Evolutionary conservation across 2,329 filamentous ascomycete genomes (phyloP).

Genomic region (Talaromyces atroroseus): DNA sequence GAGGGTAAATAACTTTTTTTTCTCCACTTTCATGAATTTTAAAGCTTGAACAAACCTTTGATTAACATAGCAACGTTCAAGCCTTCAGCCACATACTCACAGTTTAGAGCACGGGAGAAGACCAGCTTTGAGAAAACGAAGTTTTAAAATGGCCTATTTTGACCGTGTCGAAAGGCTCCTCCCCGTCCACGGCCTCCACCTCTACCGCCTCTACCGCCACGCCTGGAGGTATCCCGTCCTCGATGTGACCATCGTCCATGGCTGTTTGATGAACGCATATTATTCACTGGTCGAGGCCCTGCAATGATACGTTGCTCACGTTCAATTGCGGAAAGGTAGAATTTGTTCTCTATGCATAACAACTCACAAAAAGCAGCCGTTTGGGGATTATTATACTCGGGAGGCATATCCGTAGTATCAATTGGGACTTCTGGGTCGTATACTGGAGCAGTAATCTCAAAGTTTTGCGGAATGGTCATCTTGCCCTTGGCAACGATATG

Average conservation of each 20-base stretch:
- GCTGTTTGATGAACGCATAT: not conserved
- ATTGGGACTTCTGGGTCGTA: conserved; percentile 57
- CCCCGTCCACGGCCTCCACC: conserved; percentile 20
- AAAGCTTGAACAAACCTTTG: not conserved
- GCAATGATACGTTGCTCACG: conserved; percentile 52
- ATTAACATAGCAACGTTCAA: not conserved
- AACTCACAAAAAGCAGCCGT: conserved; percentile 76
- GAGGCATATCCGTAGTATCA: conserved; percentile 57
- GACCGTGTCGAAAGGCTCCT: not conserved
- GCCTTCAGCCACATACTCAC: not conserved
- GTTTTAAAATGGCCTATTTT: not conserved
- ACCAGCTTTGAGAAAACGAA: not conserved
- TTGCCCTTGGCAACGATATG: conserved; percentile 60
- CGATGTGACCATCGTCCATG: not conserved
- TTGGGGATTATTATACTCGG: conserved; percentile 82
- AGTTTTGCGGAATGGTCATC: conserved; percentile 71
- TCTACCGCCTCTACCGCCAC: conserved; percentile 18
- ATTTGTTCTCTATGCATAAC: conserved; percentile 70
- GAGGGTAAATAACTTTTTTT: not conserved
- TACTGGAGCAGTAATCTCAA: conserved; percentile 67
- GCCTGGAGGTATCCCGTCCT: not conserved
- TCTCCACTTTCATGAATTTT: not conserved
- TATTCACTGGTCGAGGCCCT: conserved; percentile 43
- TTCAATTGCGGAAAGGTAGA: conserved; percentile 67
- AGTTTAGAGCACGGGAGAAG: not conserved